Percentiles rank a stretch among this genome's conserved stretches.
Evolutionary conservation across 768 basidiomycete species (phyloP).

Genomic region (Hemileccinum impolitum): DNA sequence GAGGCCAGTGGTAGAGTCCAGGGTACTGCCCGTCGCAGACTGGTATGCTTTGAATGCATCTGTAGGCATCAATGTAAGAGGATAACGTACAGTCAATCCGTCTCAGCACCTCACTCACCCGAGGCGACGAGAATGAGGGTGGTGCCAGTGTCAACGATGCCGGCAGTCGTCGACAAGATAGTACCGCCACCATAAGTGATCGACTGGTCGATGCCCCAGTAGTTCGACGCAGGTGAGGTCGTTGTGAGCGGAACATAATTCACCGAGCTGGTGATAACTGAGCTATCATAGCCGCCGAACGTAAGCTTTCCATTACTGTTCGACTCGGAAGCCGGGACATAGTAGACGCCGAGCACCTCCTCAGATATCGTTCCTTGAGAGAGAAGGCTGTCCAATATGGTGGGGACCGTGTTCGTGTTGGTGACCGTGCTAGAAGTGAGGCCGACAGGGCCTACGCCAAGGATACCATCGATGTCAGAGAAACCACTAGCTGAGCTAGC

Average conservation of each 20-base stretch:
- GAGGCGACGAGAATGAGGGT: not conserved
- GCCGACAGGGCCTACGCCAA: slow-evolving; percentile 32
- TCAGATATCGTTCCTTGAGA: slow-evolving; percentile 26
- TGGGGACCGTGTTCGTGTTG: slow-evolving; percentile 4
- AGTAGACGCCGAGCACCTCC: slow-evolving; percentile 29
- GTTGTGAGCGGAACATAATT: slow-evolving; percentile 23
- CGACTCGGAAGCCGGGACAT: slow-evolving; percentile 18
- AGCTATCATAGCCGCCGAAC: slow-evolving; percentile 21
- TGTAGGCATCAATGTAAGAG: not conserved
- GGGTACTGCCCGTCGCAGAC: not conserved
- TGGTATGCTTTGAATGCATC: not conserved
- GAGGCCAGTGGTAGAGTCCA: not conserved
- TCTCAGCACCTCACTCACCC: not conserved
- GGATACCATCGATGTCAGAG: slow-evolving; percentile 36
- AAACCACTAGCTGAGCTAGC: slow-evolving; percentile 28
- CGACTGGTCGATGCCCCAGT: slow-evolving; percentile 30
- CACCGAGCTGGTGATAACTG: slow-evolving; percentile 16
- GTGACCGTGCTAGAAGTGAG: slow-evolving; percentile 28
- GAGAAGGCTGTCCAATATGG: slow-evolving; percentile 27
- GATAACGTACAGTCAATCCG: not conserved
- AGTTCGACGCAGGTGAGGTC: slow-evolving; percentile 20
- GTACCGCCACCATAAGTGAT: slow-evolving; percentile 19
- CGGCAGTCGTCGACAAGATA: slow-evolving; percentile 12
- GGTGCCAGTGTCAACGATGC: not conserved
- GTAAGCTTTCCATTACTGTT: slow-evolving; percentile 22